phyloP scores from a whole-genome alignment of 2,329 filamentous ascomycete genomes.

The Phyllosticta ampelicida region DNA sequence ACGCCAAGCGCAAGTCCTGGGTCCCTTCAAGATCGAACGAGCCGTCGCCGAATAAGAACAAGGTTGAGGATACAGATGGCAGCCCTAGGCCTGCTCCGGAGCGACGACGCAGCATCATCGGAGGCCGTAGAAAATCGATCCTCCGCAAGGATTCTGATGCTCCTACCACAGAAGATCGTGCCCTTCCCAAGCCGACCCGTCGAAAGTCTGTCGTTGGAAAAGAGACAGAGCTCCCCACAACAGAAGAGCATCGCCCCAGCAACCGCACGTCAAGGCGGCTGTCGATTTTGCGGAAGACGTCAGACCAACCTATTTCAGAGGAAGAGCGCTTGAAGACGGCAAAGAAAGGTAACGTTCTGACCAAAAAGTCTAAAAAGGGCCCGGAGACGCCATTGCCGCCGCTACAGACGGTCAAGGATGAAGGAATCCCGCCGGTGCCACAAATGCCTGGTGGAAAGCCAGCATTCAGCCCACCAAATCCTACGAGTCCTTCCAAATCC shows the following conservation, averaged over 20 bases:
- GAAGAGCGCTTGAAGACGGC: slow-evolving; percentile 2
- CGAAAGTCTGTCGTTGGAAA: slow-evolving; percentile 7
- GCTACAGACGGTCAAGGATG: not conserved
- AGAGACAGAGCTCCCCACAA: slow-evolving; percentile 10
- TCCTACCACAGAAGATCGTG: slow-evolving; percentile 1
- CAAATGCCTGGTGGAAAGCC: not conserved
- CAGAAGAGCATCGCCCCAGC: slow-evolving; percentile 10
- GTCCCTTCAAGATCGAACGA: slow-evolving; percentile 16
- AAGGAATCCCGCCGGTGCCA: slow-evolving; percentile 3
- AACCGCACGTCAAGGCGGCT: slow-evolving; percentile 3
- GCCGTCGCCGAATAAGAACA: slow-evolving; percentile 16
- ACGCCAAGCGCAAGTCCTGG: slow-evolving; percentile 10
- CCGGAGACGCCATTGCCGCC: slow-evolving; percentile 11
- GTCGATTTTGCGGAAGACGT: slow-evolving; percentile 4
- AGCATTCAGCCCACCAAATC: not conserved
- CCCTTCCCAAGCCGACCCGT: not conserved
- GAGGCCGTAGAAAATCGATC: slow-evolving; percentile 8
- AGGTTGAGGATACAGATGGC: slow-evolving; percentile 7
- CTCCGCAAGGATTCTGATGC: slow-evolving; percentile 9
- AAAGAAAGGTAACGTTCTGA: slow-evolving; percentile 17
- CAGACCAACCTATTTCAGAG: slow-evolving; percentile 1
- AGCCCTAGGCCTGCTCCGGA: slow-evolving; percentile 5
- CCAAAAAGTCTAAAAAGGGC: slow-evolving; percentile 25
- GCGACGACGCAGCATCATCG: slow-evolving; percentile 7
- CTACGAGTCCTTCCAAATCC: slow-evolving; percentile 1